These are phyloP conservation scores for Leucoagaricus sp. DNA, from an alignment of 1,284 basidiomycete genomes.

Conservation along the genomic window DNA sequence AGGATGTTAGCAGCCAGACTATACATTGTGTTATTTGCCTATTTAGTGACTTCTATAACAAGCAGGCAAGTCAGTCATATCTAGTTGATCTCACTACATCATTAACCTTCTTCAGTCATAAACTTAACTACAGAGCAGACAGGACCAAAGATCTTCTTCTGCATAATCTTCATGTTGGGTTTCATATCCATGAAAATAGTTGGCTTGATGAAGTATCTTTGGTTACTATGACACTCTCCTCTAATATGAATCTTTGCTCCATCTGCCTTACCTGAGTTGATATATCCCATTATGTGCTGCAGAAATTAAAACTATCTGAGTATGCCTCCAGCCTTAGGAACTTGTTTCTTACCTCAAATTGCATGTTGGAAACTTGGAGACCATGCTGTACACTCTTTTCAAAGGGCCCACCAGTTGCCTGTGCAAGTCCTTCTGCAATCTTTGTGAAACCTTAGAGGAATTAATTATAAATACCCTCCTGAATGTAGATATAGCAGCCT, in stretches of 20 bases:
- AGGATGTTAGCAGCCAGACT: constrained; percentile 83
- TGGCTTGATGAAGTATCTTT: constrained; percentile 73
- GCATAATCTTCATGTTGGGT: constrained; percentile 79
- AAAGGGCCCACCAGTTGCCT: constrained; percentile 79
- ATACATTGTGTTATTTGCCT: constrained; percentile 80
- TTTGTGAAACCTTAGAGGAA: constrained; percentile 62
- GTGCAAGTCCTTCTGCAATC: constrained; percentile 49
- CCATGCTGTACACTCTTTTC: constrained; percentile 69
- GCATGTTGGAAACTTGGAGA: constrained; percentile 77
- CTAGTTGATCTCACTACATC: no score
- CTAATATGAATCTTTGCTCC: constrained; percentile 81
- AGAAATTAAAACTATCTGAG: neutral
- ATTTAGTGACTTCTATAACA: constrained; percentile 52
- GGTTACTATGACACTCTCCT: constrained; percentile 68
- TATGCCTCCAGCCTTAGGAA: neutral
- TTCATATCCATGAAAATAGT: constrained; percentile 82
- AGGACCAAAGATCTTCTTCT: constrained; percentile 92
- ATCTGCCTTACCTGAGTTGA: constrained; percentile 77
- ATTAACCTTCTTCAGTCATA: constrained; percentile 50
- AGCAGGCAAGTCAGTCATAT: constrained; percentile 22
- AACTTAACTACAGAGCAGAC: constrained; percentile 74
- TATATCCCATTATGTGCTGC: constrained; percentile 54
- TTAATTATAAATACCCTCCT: constrained; percentile 80
- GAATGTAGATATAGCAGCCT: constrained; percentile 84
- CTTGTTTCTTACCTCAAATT: constrained; percentile 50